Percentiles rank a stretch among this genome's conserved stretches.
Evolutionary conservation across 108 stramenopile species (phyloP).

Genomic region (Fragilaria radians): DNA sequence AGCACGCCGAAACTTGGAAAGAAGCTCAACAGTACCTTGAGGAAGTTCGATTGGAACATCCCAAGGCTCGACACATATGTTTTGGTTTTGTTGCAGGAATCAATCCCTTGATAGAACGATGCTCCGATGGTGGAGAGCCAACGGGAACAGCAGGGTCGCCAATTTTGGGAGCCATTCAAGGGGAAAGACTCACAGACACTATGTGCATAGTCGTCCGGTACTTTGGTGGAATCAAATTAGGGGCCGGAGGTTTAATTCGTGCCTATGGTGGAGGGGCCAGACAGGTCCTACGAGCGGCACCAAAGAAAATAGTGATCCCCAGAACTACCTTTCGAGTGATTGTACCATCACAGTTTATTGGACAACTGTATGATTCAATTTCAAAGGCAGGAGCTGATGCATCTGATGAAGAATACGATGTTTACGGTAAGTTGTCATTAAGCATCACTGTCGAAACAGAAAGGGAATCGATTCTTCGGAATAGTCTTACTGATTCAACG

Average conservation of each 20-base stretch:
- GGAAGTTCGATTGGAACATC: slow-evolving; percentile 48
- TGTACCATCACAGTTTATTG: slow-evolving; percentile 17
- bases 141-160: slow-evolving; percentile 76
- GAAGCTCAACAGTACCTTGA: slow-evolving; percentile 49
- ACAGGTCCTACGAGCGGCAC: slow-evolving; percentile 48
- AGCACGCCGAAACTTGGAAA: slow-evolving; percentile 51
- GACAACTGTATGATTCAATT: slow-evolving; percentile 40
- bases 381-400: slow-evolving; percentile 29
- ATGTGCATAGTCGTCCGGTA: slow-evolving; percentile 76
- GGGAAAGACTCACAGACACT: slow-evolving; percentile 57
- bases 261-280: slow-evolving; percentile 75
- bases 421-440: slow-evolving; percentile 42
- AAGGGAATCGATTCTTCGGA: neutral
- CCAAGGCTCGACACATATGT: slow-evolving; percentile 76
- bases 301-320: slow-evolving; percentile 39
- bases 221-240: slow-evolving; percentile 79
- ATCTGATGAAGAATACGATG: slow-evolving; percentile 38
- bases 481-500: neutral
- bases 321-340: slow-evolving; percentile 25
- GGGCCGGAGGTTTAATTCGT: slow-evolving; percentile 82
- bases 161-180: slow-evolving; percentile 68
- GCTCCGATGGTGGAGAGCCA: slow-evolving; percentile 82
- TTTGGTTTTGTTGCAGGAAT: slow-evolving; percentile 44
- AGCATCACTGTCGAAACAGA: slow-evolving; percentile 51
- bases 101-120: slow-evolving; percentile 38